Evolutionary conservation across 2,329 filamentous ascomycete genomes (phyloP), one percentile per base, ranked within the genome.

Genomic region (Triangularia setosa): DNA sequence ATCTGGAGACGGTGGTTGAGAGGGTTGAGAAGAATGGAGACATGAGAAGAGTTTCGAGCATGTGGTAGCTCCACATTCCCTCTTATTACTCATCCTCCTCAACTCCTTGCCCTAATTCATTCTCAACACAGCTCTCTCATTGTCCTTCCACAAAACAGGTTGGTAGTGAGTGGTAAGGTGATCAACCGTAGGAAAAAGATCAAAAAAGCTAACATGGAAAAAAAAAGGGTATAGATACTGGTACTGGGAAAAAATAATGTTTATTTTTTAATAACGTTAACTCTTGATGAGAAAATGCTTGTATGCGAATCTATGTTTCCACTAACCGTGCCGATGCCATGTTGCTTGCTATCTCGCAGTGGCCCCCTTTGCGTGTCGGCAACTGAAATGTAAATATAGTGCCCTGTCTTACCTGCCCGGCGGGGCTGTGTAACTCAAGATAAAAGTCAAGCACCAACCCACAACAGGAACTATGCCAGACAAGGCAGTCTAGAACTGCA

Each of bases 1-100:
- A 64, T 12, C 61, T 66, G 11, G 58, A 60, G 59, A 54, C 48
- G 58, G 58, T 60, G 21, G n/a, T 60, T 18, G 58, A 48, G 33
- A 28, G 40, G 58, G 21, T 52, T 24, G 24, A 52, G 21, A 28
- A 24, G 23, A 55, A 16, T n/a, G 23, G 23, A 0, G 23, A 55
- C 16, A 28, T 40, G 48, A 60, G 8, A 28, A 60, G 40, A 21
- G 21, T 14, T 28, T n/a, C 21, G 23, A 55, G 52, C 23, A 55
- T 55, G 52, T 55, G 57, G 33, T 44, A 40, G 57, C 27, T 27
- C 23, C 18, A 27, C 57, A 59, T 21, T 44, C 30, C 48, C 30
- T 35, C n/a, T 16, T 44, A 59, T 2, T 14, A n/a, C n/a, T 14
- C 40, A 48, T 48, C n/a, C 11, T 48, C 40, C 4, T 40, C 7